A percentile compares a stretch with the other conserved stretches of the same genome.
phyloP scores from a whole-genome alignment of 345 rosid species.

The Microcos paniculata region DNA sequence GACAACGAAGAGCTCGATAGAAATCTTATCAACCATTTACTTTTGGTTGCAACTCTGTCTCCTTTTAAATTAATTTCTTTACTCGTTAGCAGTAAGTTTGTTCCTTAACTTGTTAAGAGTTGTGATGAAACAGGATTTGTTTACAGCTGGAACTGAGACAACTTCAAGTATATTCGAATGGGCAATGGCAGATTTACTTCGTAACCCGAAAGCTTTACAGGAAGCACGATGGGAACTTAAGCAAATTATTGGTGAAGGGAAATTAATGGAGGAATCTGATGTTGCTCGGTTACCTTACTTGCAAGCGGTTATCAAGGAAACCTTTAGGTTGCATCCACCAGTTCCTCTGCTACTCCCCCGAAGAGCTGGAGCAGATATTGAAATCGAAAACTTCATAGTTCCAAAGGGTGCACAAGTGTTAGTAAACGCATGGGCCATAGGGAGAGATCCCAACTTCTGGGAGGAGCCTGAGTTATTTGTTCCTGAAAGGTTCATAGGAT shows the following conservation, averaged over 20 bases:
- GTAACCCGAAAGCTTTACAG: slow-evolving; percentile 34
- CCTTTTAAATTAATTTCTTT: too few species aligned
- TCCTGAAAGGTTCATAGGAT: slow-evolving; percentile 30
- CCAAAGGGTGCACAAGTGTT: slow-evolving; percentile 45
- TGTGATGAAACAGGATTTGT: slow-evolving; percentile 44
- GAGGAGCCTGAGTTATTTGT: slow-evolving; percentile 18
- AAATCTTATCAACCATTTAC: too few species aligned
- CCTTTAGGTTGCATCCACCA: slow-evolving; percentile 50
- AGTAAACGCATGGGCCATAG: slow-evolving; percentile 59
- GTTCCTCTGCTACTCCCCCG: slow-evolving; percentile 53
- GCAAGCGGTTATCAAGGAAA: slow-evolving; percentile 45
- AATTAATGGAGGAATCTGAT: slow-evolving; percentile 47
- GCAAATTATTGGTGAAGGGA: slow-evolving; percentile 33
- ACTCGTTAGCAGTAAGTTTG: neutral
- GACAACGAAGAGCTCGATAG: too few species aligned
- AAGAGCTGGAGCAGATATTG: slow-evolving; percentile 36
- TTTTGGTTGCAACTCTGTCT: too few species aligned
- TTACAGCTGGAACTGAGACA: slow-evolving; percentile 54
- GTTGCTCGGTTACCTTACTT: slow-evolving; percentile 43
- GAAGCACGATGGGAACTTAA: slow-evolving; percentile 44
- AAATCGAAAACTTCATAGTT: slow-evolving; percentile 40
- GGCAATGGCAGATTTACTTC: slow-evolving; percentile 55
- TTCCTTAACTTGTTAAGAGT: neutral
- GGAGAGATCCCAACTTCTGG: slow-evolving; percentile 51
- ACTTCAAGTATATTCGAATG: slow-evolving; percentile 42